Percentiles rank a stretch among this genome's conserved stretches.
Evolutionary conservation across 805 yeast genomes (phyloP).

Genomic region (Naumovozyma baii): DNA sequence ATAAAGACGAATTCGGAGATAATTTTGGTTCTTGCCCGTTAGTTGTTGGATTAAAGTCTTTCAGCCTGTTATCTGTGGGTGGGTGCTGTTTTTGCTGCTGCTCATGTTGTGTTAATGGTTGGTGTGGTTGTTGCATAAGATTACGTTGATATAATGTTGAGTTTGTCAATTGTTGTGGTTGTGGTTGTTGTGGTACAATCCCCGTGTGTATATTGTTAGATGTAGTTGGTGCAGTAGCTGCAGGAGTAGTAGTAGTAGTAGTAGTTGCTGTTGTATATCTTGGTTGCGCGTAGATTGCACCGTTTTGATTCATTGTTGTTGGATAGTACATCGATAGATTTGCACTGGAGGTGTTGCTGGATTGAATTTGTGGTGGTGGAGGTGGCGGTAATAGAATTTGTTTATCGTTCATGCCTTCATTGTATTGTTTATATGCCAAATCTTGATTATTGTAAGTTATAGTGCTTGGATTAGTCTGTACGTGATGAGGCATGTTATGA

Average conservation of each 20-base stretch:
- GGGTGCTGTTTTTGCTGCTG: not conserved
- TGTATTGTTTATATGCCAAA: not conserved
- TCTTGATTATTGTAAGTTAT: not conserved
- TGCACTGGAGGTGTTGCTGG: not conserved
- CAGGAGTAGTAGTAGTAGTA: not conserved
- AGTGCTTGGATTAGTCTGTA: no score
- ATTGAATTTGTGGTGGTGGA: not conserved
- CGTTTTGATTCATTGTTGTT: not conserved
- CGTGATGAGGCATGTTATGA: no score
- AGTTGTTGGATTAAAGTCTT: no score
- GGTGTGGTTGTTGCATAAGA: not conserved
- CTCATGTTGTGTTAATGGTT: constrained; percentile 1
- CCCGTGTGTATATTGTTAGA: not conserved
- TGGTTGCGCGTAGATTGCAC: not conserved
- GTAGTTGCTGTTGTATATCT: not conserved
- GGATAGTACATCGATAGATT: not conserved
- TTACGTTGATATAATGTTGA: not conserved
- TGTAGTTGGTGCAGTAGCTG: not conserved
- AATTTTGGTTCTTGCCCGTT: no score
- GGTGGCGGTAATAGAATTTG: not conserved
- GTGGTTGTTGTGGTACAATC: constrained; percentile 1
- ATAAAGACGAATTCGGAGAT: no score
- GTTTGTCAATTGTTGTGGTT: not conserved
- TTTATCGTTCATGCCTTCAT: not conserved
- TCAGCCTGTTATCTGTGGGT: constrained; percentile 1